Evolutionary conservation across 805 yeast species (phyloP).

Genomic region (Kodamaea jinghongensis): DNA sequence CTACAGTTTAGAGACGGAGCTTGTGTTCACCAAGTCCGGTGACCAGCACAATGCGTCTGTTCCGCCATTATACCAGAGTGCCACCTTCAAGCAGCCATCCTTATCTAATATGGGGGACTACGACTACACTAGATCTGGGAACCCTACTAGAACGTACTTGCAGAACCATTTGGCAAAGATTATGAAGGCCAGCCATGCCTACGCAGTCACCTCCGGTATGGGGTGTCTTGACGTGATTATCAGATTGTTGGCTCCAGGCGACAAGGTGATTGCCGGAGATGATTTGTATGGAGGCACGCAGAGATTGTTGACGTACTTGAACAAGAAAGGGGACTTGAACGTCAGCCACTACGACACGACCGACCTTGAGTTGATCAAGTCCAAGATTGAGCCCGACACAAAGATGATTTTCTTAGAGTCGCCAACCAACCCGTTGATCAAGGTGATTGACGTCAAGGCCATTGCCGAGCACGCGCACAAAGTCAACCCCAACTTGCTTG

Average conservation of each 20-base stretch:
- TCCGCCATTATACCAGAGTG: conserved; percentile 88
- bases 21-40: conserved; percentile 54
- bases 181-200: conserved; percentile 73
- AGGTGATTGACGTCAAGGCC: conserved; percentile 74
- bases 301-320: conserved; percentile 72
- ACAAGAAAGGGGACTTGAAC: conserved; percentile 58
- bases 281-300: conserved; percentile 95
- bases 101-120: conserved; percentile 68
- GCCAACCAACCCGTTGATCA: conserved; percentile 92
- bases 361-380: conserved; percentile 55
- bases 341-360: conserved; percentile 84
- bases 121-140: conserved; percentile 87
- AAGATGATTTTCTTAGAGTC: conserved; percentile 81
- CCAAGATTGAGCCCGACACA: conserved; percentile 56
- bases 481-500: conserved; percentile 62
- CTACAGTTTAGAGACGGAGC: conserved; percentile 65
- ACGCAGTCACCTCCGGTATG: conserved; percentile 91
- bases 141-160: conserved; percentile 82
- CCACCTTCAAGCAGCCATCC: conserved; percentile 86
- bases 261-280: conserved; percentile 90
- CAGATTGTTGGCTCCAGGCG: conserved; percentile 74
- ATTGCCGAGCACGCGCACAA: conserved; percentile 66
- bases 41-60: conserved; percentile 80
- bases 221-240: conserved; percentile 85
- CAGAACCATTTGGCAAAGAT: conserved; percentile 76